Evolutionary conservation across 73 alveolate species (phyloP), one percentile per base, ranked within the genome.

Genomic region (Paramecium biaurelia): DNA sequence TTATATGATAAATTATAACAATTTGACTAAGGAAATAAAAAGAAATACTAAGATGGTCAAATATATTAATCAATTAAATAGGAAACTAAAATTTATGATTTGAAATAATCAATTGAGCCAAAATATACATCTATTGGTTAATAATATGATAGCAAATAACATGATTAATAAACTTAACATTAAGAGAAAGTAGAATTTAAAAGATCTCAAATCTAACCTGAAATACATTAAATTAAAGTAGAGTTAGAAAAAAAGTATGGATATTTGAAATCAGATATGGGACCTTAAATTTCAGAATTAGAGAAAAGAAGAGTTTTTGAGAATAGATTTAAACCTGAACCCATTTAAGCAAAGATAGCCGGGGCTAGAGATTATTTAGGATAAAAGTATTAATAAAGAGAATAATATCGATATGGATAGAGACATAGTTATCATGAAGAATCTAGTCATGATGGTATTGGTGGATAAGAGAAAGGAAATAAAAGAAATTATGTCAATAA

Each of bases 361-460:
- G 84, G 84, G 2, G 10, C 30, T 12, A 14, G 47, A 63, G 84
- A 63, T 5, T 63, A 63, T 63, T 12, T 21, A 30, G 47, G 45
- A 23, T 30, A 32, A 20, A 30, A 63, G 12, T 53, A 53, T 53
- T 63, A 63, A 0, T 30, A 21, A 32, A 63, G 47, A 63, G 84
- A 63, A 11, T 26, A 63, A 63, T 63, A 63, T 63, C 18, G 24
- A 1, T 41, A 7, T 26, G 84, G 43, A 63, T 26, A 30, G 20
- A 63, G 47, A 63, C 84, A 63, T 23, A 63, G 84, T 63, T 63
- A 63, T 63, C 84, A 63, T 72, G 32, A 72, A 32, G 86, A 72
- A 34, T 28, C 18, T 0, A 35, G 67, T 14, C 20, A 14, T 18
- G 6, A 12, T 20, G 86, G 35, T 72, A 8, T 63, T 28, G 34